A percentile compares a stretch with the other conserved stretches of the same genome.
Conservation (phyloP, 2,329 filamentous ascomycete genomes). For the Penicillium sp. region DNA sequence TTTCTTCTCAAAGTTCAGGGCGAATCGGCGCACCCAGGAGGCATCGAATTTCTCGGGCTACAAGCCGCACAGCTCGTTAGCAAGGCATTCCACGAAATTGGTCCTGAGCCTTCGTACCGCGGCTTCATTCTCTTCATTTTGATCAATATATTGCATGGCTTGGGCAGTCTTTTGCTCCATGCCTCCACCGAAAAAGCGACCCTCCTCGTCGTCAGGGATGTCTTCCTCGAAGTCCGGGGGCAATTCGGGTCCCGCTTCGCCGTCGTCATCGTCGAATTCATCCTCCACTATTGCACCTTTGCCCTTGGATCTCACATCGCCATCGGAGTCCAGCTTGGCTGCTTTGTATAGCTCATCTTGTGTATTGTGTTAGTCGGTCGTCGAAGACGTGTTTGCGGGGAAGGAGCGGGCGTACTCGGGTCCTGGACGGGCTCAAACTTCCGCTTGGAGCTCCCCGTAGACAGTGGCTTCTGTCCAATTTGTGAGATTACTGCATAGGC, state of each 20-base stretch:
- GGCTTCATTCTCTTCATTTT: constrained; percentile 58
- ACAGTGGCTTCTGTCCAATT: constrained; percentile 49
- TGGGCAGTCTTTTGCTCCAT: constrained; percentile 78
- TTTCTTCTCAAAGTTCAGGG: constrained; percentile 82
- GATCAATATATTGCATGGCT: constrained; percentile 85
- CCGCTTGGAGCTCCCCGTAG: constrained; percentile 55
- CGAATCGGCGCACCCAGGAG: constrained; percentile 79
- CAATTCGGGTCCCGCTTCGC: constrained; percentile 56
- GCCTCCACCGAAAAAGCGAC: constrained; percentile 92
- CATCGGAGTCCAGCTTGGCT: constrained; percentile 55
- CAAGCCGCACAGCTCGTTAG: constrained; percentile 24
- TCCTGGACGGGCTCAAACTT: constrained; percentile 60
- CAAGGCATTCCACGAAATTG: neutral
- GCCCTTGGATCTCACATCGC: constrained; percentile 52
- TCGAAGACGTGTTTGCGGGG: constrained; percentile 53
- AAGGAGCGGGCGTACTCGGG: constrained; percentile 44
- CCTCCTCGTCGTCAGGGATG: constrained; percentile 78
- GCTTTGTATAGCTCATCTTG: constrained; percentile 61
- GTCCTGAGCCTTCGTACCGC: constrained; percentile 36
- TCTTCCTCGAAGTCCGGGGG: constrained; percentile 60
- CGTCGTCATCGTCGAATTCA: constrained; percentile 52
- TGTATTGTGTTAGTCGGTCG: constrained; percentile 55
- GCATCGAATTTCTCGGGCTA: constrained; percentile 75
- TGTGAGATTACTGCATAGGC: constrained; percentile 19
- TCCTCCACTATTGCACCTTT: constrained; percentile 52